These are phyloP conservation scores for Leccinum incarnatum DNA, from an alignment of 768 basidiomycete species.

Conservation along the genomic window DNA sequence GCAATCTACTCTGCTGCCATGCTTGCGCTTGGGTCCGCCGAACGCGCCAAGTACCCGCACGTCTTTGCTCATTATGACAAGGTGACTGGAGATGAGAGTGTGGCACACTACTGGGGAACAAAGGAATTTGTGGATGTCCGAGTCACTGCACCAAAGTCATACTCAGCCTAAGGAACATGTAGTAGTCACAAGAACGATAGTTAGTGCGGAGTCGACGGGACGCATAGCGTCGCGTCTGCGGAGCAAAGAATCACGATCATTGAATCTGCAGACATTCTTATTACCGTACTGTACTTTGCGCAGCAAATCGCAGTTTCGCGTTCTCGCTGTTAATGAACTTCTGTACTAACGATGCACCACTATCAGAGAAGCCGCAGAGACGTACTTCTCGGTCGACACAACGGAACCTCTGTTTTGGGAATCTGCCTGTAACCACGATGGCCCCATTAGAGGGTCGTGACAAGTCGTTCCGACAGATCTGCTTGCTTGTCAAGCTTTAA, in stretches of 20 bases:
- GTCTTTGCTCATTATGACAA: slow-evolving; percentile 20
- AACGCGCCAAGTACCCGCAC: slow-evolving; percentile 14
- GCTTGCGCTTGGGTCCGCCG: slow-evolving; percentile 9
- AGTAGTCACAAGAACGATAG: neutral
- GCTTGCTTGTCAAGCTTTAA: neutral
- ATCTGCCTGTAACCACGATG: neutral
- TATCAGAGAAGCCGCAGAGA: neutral
- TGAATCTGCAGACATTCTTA: too few relatives aligned
- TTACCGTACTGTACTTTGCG: too few relatives aligned
- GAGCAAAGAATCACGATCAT: too few relatives aligned
- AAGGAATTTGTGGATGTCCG: slow-evolving; percentile 7
- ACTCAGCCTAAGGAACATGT: neutral
- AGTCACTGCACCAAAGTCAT: neutral
- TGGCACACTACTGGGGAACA: slow-evolving; percentile 13
- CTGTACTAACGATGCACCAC: neutral
- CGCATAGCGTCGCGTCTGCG: too few relatives aligned
- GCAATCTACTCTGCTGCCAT: neutral
- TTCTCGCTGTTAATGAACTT: neutral
- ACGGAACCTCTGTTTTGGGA: neutral
- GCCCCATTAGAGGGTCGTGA: too few relatives aligned
- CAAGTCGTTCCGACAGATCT: neutral
- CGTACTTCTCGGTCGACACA: neutral
- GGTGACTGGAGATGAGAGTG: slow-evolving; percentile 14
- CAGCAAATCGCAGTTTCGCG: too few relatives aligned
- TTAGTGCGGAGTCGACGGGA: neutral